Evolutionary conservation across 495 filamentous ascomycete genomes (phyloP).

Genomic region (Penicillium cataractarum): DNA sequence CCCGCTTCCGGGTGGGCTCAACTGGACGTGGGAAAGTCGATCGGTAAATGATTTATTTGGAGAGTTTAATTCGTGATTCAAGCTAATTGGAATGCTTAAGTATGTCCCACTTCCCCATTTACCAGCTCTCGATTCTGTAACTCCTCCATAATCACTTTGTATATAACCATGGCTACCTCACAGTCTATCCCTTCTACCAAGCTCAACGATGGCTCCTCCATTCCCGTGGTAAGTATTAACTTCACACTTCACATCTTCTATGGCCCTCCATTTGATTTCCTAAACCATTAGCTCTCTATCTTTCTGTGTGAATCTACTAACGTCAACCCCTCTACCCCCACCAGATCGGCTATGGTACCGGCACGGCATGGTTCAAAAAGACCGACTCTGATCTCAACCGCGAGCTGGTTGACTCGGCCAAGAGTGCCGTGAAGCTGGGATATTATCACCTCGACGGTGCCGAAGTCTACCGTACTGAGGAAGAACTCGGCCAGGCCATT

Average conservation of each 20-base stretch:
- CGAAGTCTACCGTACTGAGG: conserved; percentile 81
- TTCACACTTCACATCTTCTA: not conserved
- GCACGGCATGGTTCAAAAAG: conserved; percentile 63
- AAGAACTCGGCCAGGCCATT: conserved; percentile 75
- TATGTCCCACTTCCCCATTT: not conserved
- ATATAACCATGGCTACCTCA: conserved; percentile 21
- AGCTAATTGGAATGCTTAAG: not conserved
- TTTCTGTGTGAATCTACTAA: not conserved
- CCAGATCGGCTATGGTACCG: conserved; percentile 75
- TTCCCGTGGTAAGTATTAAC: conserved; percentile 64
- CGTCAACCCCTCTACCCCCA: not conserved
- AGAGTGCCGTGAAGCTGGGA: conserved; percentile 69
- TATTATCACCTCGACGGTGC: conserved; percentile 81
- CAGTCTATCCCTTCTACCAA: conserved; percentile 54
- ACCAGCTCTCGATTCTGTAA: not conserved
- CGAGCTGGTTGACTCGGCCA: conserved; percentile 58
- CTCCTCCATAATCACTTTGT: not conserved
- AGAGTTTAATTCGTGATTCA: not conserved
- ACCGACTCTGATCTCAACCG: conserved; percentile 41
- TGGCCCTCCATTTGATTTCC: not conserved
- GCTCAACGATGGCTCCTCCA: conserved; percentile 71
- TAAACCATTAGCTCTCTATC: not conserved
- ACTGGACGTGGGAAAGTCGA: not conserved
- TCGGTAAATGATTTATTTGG: not conserved
- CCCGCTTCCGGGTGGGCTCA: not conserved